phyloP scores from a whole-genome alignment of 129 eudicot species.

The Logfia minima region DNA sequence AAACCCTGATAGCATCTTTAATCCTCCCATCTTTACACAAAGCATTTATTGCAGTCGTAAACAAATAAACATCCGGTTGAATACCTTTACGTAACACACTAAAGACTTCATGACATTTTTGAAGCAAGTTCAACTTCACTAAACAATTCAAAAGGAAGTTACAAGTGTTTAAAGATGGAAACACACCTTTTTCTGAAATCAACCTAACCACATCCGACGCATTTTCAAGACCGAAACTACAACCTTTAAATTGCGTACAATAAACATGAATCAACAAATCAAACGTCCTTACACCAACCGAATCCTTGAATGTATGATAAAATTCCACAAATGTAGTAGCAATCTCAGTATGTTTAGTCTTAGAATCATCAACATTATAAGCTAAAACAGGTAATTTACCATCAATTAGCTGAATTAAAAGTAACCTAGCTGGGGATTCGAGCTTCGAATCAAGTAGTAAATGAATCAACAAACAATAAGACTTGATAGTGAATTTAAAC shows the following conservation, averaged over 20 bases:
- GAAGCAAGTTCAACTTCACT: slow-evolving; percentile 45
- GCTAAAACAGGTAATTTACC: slow-evolving; percentile 44
- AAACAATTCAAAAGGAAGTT: slow-evolving; percentile 55
- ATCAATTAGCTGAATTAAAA: slow-evolving; percentile 65
- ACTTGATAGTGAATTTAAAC: slow-evolving; percentile 53
- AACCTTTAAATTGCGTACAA: slow-evolving; percentile 51
- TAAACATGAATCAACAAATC: slow-evolving; percentile 78
- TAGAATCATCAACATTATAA: slow-evolving; percentile 21
- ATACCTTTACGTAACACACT: slow-evolving; percentile 34
- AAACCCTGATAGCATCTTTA: slow-evolving; percentile 46
- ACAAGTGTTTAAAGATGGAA: slow-evolving; percentile 67
- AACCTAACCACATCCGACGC: slow-evolving; percentile 54
- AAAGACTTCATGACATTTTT: slow-evolving; percentile 54
- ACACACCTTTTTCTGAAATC: slow-evolving; percentile 44
- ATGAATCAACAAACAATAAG: slow-evolving; percentile 72
- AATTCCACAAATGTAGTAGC: slow-evolving; percentile 41
- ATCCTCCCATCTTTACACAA: slow-evolving; percentile 60
- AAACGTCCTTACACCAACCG: slow-evolving; percentile 20
- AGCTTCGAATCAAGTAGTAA: slow-evolving; percentile 50
- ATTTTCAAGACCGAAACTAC: slow-evolving; percentile 42
- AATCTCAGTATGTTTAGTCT: slow-evolving; percentile 51
- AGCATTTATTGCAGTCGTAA: slow-evolving; percentile 52
- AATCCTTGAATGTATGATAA: slow-evolving; percentile 10
- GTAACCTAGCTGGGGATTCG: slow-evolving; percentile 59
- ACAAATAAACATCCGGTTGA: slow-evolving; percentile 62